These are phyloP conservation scores for Parmelia sp. DNA, from an alignment of 495 filamentous ascomycete genomes.

Conservation along the genomic window DNA sequence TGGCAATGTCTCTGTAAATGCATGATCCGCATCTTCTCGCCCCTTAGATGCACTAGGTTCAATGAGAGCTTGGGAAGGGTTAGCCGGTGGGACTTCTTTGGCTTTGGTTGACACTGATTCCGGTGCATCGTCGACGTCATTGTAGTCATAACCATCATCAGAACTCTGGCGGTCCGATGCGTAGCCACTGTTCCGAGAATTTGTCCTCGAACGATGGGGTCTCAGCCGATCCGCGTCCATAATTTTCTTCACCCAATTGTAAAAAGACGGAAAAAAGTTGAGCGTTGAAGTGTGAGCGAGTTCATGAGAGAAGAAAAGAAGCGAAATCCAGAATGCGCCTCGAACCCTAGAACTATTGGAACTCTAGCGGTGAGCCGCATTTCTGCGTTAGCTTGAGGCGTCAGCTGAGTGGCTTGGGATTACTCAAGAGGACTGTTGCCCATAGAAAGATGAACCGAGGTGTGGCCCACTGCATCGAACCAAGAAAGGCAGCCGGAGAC, in stretches of 20 bases:
- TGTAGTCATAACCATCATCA: slow-evolving; percentile 15
- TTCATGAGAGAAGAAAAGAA: neutral
- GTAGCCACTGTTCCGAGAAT: slow-evolving; percentile 7
- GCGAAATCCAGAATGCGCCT: too few species aligned
- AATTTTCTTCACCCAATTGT: slow-evolving; percentile 7
- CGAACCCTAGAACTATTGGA: neutral
- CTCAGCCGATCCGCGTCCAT: slow-evolving; percentile 1
- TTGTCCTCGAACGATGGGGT: slow-evolving; percentile 6
- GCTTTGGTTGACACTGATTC: slow-evolving; percentile 2
- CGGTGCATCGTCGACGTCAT: slow-evolving; percentile 7
- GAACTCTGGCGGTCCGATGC: slow-evolving; percentile 3
- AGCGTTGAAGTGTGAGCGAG: neutral
- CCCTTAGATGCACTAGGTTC: neutral
- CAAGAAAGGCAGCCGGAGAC: too few species aligned
- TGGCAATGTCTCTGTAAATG: neutral
- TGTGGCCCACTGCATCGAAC: neutral
- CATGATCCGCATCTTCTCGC: slow-evolving; percentile 4
- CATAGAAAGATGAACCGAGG: too few species aligned
- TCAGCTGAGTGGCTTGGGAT: neutral
- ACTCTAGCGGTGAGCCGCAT: neutral
- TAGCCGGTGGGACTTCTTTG: neutral
- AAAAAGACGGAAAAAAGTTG: neutral
- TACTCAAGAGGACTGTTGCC: too few species aligned
- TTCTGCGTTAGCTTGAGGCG: neutral
- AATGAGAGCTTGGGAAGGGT: neutral